Conservation (phyloP, 306 rosid species). For the Cucumis hystrix region DNA sequence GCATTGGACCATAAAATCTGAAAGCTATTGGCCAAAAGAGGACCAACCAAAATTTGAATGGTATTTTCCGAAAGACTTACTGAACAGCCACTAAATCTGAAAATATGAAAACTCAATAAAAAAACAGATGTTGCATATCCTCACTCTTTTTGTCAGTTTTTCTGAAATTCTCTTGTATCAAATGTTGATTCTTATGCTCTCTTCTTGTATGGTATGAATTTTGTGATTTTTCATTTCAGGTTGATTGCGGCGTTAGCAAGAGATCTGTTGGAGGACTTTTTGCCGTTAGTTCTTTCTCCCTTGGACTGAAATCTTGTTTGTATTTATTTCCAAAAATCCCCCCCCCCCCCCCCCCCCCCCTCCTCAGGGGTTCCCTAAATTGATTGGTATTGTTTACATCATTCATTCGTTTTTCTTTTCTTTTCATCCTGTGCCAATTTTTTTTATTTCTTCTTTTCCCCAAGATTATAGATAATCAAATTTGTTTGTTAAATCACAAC, state of each 20-base stretch:
- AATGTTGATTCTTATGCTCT: background rate
- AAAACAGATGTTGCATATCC: too few relatives aligned
- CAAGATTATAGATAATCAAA: background rate
- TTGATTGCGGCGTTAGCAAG: conserved; percentile 66
- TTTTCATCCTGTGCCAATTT: background rate
- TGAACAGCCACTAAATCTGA: too few relatives aligned
- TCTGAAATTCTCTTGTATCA: background rate
- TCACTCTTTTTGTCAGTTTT: background rate
- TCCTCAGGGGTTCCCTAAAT: too few relatives aligned
- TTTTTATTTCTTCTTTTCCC: background rate
- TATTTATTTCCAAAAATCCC: background rate
- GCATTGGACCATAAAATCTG: too few relatives aligned
- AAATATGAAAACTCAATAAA: too few relatives aligned
- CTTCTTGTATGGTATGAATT: background rate
- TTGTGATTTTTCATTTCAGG: conserved; percentile 34
- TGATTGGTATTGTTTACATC: background rate
- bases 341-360: background rate
- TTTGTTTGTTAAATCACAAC: background rate
- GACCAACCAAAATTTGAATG: too few relatives aligned
- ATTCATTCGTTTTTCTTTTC: background rate
- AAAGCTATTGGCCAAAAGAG: too few relatives aligned
- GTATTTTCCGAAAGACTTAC: too few relatives aligned
- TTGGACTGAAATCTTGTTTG: conserved; percentile 12
- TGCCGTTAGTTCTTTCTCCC: conserved; percentile 55
- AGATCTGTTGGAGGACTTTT: conserved; percentile 69